Evolutionary conservation across 202 grass and related monocot genomes (phyloP).

Genomic region (Brachypodium distachyon): DNA sequence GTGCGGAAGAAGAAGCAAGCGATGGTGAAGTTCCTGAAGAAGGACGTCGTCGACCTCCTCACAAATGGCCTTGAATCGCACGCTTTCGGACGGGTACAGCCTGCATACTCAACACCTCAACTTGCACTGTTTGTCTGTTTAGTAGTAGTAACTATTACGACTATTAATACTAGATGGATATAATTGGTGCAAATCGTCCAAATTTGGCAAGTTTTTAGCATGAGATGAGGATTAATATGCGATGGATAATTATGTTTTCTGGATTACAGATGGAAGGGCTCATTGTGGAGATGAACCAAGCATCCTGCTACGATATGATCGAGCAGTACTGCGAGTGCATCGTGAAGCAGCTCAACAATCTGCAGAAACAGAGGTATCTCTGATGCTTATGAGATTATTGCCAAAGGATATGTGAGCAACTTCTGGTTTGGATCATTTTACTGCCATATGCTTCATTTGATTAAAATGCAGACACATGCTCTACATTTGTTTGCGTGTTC

Average conservation of each 20-base stretch:
- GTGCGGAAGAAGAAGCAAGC: conserved; percentile 87
- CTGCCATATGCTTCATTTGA: not conserved
- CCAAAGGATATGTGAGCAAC: not conserved
- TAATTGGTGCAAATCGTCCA: not conserved
- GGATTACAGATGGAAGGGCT: conserved; percentile 63
- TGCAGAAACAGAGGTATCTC: conserved; percentile 82
- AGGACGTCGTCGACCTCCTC: conserved; percentile 85
- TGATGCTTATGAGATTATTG: not conserved
- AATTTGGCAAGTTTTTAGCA: not conserved
- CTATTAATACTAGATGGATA: not conserved
- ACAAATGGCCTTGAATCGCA: conserved; percentile 42
- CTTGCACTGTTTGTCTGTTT: not conserved
- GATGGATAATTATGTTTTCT: not conserved
- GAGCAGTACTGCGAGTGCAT: conserved; percentile 70
- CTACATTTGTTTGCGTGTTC: not conserved
- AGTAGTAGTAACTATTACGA: not conserved
- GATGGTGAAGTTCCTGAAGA: conserved; percentile 68
- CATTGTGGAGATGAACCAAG: conserved; percentile 72
- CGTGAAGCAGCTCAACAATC: conserved; percentile 60
- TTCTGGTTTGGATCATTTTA: not conserved
- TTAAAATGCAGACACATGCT: not conserved
- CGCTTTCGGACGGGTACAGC: conserved; percentile 76
- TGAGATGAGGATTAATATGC: not conserved
- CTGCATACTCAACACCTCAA: not conserved
- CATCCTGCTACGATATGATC: conserved; percentile 86